Evolutionary conservation across 176 grass and related monocot species (phyloP).

Genomic region (Oryza meridionalis): DNA sequence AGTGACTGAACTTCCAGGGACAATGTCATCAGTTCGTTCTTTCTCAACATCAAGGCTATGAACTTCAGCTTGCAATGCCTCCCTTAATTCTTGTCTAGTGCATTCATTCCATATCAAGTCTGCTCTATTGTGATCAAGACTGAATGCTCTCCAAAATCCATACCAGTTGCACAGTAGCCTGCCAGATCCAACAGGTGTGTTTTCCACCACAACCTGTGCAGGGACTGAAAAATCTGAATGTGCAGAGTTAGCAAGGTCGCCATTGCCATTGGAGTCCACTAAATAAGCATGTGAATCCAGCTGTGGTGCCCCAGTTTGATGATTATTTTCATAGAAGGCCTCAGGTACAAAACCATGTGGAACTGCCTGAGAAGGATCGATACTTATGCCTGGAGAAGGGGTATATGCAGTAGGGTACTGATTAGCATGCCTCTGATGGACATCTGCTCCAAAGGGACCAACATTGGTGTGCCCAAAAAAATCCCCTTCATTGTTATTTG

Average conservation of each 20-base stretch:
- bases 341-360: conserved; percentile 46
- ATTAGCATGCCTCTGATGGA: conserved; percentile 50
- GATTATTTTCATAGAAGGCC: conserved; percentile 49
- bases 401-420: conserved; percentile 44
- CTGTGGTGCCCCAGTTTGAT: conserved; percentile 44
- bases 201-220: conserved; percentile 95
- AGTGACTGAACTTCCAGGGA: conserved; percentile 64
- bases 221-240: conserved; percentile 83
- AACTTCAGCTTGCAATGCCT: conserved; percentile 94
- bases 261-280: conserved; percentile 59
- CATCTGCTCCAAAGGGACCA: conserved; percentile 49
- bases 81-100: conserved; percentile 93
- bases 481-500: conserved; percentile 60
- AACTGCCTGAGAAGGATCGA: conserved; percentile 57
- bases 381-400: conserved; percentile 46
- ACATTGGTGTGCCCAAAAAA: conserved; percentile 42
- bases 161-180: conserved; percentile 95
- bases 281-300: conserved; percentile 58
- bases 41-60: conserved; percentile 99
- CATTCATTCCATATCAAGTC: conserved; percentile 99
- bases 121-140: conserved; percentile 95
- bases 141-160: conserved; percentile 92
- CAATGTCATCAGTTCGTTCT: conserved; percentile 94
- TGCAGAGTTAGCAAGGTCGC: conserved; percentile 57
- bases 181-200: conserved; percentile 98